Conservation (phyloP, 148 eudicot genomes). For the Vaccinium corymbosum region DNA sequence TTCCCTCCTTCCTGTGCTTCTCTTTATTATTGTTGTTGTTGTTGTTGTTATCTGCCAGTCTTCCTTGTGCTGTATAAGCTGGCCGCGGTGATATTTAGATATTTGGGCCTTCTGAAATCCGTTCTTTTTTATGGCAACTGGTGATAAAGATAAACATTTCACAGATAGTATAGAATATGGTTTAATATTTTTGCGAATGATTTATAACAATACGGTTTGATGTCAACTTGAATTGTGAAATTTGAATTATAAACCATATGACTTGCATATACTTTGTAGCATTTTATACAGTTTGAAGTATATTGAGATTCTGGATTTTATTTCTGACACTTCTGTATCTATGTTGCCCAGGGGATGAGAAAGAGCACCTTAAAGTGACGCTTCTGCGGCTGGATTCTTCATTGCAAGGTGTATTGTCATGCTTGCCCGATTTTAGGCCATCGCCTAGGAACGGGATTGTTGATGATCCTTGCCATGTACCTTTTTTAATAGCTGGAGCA, state of each 20-base stretch:
- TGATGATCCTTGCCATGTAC: constrained; percentile 43
- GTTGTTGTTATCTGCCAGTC: background rate
- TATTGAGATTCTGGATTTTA: background rate
- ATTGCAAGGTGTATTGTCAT: constrained; percentile 91
- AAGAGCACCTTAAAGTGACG: constrained; percentile 97
- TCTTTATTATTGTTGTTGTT: background rate
- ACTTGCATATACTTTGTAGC: background rate
- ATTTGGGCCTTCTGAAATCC: background rate
- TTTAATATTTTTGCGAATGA: background rate
- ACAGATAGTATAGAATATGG: background rate
- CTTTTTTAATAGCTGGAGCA: constrained; percentile 84
- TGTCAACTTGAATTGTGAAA: background rate
- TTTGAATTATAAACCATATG: background rate
- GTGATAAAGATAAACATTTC: background rate
- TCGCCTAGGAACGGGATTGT: constrained; percentile 46
- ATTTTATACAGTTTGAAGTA: background rate
- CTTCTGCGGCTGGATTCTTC: constrained; percentile 87
- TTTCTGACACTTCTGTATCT: constrained; percentile 12
- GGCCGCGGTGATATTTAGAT: background rate
- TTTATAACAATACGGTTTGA: background rate
- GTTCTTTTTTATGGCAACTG: background rate
- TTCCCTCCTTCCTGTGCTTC: background rate
- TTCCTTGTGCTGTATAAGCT: background rate
- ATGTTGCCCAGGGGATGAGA: constrained; percentile 69
- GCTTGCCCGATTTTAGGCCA: constrained; percentile 93